Conservation (phyloP, 805 yeast genomes). For the Metschnikowia matae region DNA sequence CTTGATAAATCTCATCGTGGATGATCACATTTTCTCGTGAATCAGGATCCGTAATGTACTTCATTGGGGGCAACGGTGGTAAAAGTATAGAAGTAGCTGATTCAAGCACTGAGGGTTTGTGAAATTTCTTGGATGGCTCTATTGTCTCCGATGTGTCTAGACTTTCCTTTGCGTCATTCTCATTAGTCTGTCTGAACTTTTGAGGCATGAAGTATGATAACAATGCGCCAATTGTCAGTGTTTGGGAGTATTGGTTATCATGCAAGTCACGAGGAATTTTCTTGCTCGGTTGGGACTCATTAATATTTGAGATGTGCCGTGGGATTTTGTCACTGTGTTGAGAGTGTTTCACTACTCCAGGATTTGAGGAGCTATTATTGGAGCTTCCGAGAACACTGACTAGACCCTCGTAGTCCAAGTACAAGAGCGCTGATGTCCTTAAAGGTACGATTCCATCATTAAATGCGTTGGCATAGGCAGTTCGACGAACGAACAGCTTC, state of each 20-base stretch:
- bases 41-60: conserved; percentile 64
- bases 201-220: conserved; percentile 42
- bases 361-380: background rate
- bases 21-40: conserved; percentile 63
- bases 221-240: conserved; percentile 33
- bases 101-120: conserved; percentile 71
- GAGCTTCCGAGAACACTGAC: conserved; percentile 10
- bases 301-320: background rate
- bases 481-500: conserved; percentile 61
- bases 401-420: conserved; percentile 76
- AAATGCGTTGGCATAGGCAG: conserved; percentile 82
- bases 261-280: conserved; percentile 21
- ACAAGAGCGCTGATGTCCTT: conserved; percentile 81
- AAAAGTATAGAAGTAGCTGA: conserved; percentile 73
- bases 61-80: conserved; percentile 74
- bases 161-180: conserved; percentile 4
- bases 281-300: background rate
- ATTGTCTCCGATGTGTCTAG: background rate
- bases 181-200: conserved; percentile 22
- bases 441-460: conserved; percentile 96
- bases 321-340: conserved; percentile 1
- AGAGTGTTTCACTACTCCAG: conserved; percentile 1
- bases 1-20: conserved; percentile 76
- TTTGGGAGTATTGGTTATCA: conserved; percentile 16
- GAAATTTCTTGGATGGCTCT: conserved; percentile 32